Evolutionary conservation across 2,329 filamentous ascomycete species (phyloP), one percentile per base, ranked within the genome.

Genomic region (Lasiodiplodia gonubiensis): DNA sequence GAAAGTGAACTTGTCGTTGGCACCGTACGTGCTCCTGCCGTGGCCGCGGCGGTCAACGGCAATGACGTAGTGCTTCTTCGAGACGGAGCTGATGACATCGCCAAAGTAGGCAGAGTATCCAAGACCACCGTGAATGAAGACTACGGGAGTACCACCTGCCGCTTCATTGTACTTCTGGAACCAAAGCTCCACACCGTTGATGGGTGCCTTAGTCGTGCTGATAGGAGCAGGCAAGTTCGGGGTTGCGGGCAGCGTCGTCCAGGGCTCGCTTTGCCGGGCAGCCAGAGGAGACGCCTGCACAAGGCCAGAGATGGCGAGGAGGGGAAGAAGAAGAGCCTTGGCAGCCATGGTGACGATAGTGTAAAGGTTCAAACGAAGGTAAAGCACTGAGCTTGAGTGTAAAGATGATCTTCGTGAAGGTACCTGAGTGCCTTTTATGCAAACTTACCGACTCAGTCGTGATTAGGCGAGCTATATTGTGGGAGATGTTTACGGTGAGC

Each of bases 81-180:
- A 68, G 33, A 81, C 42, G 37, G 64, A 68, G 11, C 71, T 70
- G 69, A 81, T 80, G 54, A 81, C 79, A 55, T 74, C 69, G 64
- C 75, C 79, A 54, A 80, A 81, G 68, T 81, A 81, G 12, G 78
- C 78, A 12, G 78, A 81, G 72, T 80, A 80, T 27, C 79, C 79
- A 33, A 82, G 76, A 27, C 80, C 80, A 37, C 80, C 80, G 69
- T 80, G 77, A 52, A 80, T 72, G 67, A 82, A 71, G 66, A 82
- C 76, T 3, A 82, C 73, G 6, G 80, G 79, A 0, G 73, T 70
- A 16, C 73, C 72, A 42, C 74, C 74, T 3, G 74, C 73, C 8
- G 72, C 55, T 35, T 78, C 73, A 66, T 80, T 81, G 74, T 81
- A 82, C 70, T 79, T 76, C 68, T 80, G 79, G 71, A 74, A 77